A percentile compares a stretch with the other conserved stretches of the same genome.
These are phyloP conservation scores for Melaleuca quinquenervia DNA, from an alignment of 345 rosid genomes.

Conservation along the genomic window DNA sequence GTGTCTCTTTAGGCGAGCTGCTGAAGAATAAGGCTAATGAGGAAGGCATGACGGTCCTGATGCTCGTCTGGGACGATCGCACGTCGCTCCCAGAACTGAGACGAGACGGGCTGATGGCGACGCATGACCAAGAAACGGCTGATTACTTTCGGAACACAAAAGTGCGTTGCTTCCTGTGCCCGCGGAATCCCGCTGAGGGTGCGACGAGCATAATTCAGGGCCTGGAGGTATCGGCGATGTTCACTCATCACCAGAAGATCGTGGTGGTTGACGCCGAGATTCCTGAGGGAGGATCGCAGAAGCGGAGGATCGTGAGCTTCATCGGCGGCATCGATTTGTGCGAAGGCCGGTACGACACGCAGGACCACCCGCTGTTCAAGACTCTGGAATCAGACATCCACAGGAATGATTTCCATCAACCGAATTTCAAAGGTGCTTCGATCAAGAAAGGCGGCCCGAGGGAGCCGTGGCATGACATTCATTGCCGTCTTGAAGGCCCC, in stretches of 20 bases:
- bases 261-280: constrained; percentile 48
- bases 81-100: constrained; percentile 37
- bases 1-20: constrained; percentile 42
- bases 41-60: constrained; percentile 45
- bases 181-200: constrained; percentile 40
- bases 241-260: constrained; percentile 77
- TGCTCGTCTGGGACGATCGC: constrained; percentile 83
- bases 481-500: constrained; percentile 80
- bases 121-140: constrained; percentile 63
- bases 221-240: constrained; percentile 32
- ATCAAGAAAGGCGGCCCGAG: constrained; percentile 79
- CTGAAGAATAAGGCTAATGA: constrained; percentile 40
- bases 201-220: constrained; percentile 30
- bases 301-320: constrained; percentile 59
- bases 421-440: constrained; percentile 49
- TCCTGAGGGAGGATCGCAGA: background rate
- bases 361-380: constrained; percentile 55
- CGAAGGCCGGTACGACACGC: constrained; percentile 72
- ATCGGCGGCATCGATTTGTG: constrained; percentile 92
- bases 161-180: constrained; percentile 61
- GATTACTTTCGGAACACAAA: constrained; percentile 34
- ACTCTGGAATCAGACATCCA: constrained; percentile 37
- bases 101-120: constrained; percentile 59
- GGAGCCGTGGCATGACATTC: constrained; percentile 97
- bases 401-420: constrained; percentile 71